Percentiles rank a stretch among this genome's conserved stretches.
phyloP scores from a whole-genome alignment of 192 early-diverging fungal species.

The Cetraspora pellucida region DNA sequence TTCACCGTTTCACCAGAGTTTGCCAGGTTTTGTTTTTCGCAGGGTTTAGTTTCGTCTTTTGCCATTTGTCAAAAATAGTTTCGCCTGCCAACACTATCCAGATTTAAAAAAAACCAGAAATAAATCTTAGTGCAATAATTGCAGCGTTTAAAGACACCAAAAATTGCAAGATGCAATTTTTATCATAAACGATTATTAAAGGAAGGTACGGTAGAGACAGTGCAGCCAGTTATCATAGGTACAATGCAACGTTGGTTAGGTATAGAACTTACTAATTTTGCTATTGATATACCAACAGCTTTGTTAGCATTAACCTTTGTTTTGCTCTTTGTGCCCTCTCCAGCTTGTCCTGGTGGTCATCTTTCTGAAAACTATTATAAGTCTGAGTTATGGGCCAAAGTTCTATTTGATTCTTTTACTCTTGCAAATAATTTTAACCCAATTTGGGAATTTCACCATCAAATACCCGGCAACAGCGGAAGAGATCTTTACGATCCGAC shows the following conservation, averaged over 20 bases:
- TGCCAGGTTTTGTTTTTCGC: no score
- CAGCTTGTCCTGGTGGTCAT: conserved; percentile 3
- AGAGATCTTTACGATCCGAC: not conserved
- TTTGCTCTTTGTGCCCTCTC: not conserved
- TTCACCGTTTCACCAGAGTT: no score
- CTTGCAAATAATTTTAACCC: not conserved
- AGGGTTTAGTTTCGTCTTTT: no score
- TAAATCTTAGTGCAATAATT: not conserved
- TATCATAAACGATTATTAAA: not conserved
- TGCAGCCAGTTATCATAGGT: conserved; percentile 4
- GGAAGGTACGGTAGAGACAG: not conserved
- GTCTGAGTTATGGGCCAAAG: conserved; percentile 12
- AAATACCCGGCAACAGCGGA: not conserved
- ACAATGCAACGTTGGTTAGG: not conserved
- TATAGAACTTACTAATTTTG: not conserved
- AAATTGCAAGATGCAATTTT: not conserved
- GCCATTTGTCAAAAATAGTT: no score
- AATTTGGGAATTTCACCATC: conserved; percentile 13
- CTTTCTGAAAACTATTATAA: conserved; percentile 16
- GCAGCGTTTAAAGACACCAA: conserved; percentile 12
- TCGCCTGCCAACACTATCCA: no score
- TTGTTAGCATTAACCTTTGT: conserved; percentile 3
- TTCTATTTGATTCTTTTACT: conserved; percentile 7
- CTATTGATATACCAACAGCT: conserved; percentile 19
- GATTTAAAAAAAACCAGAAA: no score